A percentile compares a stretch with the other conserved stretches of the same genome.
Evolutionary conservation across 140 eudicot genomes (phyloP).

Genomic region (Ambrosia hybrid): DNA sequence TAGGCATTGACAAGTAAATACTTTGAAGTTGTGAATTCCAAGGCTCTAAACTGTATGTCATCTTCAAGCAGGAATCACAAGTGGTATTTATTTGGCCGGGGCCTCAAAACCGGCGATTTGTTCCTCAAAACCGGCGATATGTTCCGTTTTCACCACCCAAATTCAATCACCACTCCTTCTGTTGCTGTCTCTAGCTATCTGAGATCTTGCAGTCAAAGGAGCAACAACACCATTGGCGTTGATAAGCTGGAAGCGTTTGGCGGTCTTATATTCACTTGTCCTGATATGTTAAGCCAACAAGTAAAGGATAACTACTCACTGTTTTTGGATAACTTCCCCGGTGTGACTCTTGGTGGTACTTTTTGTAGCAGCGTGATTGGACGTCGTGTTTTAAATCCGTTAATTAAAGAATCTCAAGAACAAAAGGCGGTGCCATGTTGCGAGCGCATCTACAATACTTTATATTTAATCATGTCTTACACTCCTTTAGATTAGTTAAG

Average conservation of each 20-base stretch:
- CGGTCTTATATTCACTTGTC: conserved; percentile 71
- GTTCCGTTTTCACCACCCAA: conserved; percentile 60
- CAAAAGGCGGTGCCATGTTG: conserved; percentile 36
- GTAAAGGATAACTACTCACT: conserved; percentile 60
- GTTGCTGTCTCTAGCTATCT: conserved; percentile 37
- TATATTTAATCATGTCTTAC: conserved; percentile 66
- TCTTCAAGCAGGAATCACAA: conserved; percentile 59
- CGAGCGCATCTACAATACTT: conserved; percentile 55
- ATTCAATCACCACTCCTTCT: conserved; percentile 43
- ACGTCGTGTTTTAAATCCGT: conserved; percentile 46
- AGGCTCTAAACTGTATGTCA: background rate
- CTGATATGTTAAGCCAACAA: conserved; percentile 45
- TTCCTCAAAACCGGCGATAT: conserved; percentile 79
- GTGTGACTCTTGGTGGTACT: conserved; percentile 58
- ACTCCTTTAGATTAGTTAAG: conserved; percentile 17
- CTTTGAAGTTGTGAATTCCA: too few relatives aligned
- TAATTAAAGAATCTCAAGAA: conserved; percentile 36
- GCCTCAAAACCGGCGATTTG: conserved; percentile 78
- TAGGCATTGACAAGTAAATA: too few relatives aligned
- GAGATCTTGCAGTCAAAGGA: conserved; percentile 28
- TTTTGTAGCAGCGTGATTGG: conserved; percentile 78
- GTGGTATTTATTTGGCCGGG: conserved; percentile 55
- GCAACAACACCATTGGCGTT: conserved; percentile 4
- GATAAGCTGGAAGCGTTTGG: conserved; percentile 57
- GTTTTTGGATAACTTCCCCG: conserved; percentile 65